Conservation (phyloP, 2,329 filamentous ascomycete species). For the Colletotrichum sidae region DNA sequence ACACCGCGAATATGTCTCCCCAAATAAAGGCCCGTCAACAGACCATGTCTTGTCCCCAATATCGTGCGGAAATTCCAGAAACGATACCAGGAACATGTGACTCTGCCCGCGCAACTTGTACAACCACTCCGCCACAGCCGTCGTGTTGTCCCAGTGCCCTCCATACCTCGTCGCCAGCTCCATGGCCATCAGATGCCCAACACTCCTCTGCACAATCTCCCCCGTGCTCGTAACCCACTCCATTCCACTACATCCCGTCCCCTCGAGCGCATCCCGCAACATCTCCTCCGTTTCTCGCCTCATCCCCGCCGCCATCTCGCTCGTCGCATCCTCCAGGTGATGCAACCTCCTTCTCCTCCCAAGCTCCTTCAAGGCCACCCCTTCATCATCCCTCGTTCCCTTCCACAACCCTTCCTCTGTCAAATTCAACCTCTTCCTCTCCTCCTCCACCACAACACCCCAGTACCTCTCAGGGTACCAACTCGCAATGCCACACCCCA, state of each 20-base stretch:
- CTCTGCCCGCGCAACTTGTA: conserved; percentile 49
- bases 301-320: conserved; percentile 49
- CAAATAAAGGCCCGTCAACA: conserved; percentile 47
- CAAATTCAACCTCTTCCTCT: conserved; percentile 53
- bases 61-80: conserved; percentile 55
- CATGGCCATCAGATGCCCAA: conserved; percentile 47
- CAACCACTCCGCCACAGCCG: conserved; percentile 46
- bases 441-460: conserved; percentile 43
- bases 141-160: conserved; percentile 39
- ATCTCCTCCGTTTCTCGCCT: conserved; percentile 45
- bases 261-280: conserved; percentile 39
- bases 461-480: conserved; percentile 56
- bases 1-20: conserved; percentile 54
- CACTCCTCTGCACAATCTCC: conserved; percentile 55
- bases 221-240: conserved; percentile 56
- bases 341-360: conserved; percentile 52
- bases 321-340: conserved; percentile 46
- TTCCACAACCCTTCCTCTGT: conserved; percentile 54
- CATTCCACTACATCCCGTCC: conserved; percentile 50
- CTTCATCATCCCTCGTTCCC: conserved; percentile 41
- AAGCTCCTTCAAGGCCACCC: conserved; percentile 46
- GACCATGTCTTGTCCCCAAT: conserved; percentile 44
- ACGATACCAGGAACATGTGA: conserved; percentile 57
- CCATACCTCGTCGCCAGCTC: conserved; percentile 42
- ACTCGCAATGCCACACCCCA: conserved; percentile 56